Evolutionary conservation across 1,284 basidiomycete species (phyloP).

Genomic region (Fomitiporia mediterranea): DNA sequence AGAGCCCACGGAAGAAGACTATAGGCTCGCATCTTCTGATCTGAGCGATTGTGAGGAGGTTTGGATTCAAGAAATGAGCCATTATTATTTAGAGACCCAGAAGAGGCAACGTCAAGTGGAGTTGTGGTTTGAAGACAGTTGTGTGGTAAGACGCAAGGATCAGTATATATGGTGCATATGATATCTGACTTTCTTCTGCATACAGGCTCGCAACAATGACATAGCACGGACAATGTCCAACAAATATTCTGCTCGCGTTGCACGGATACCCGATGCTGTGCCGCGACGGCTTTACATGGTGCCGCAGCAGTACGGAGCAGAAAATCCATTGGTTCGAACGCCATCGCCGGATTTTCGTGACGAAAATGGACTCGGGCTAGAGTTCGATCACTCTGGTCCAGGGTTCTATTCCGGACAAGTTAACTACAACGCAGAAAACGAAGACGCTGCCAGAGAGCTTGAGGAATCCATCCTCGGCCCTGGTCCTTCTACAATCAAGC

Average conservation of each 20-base stretch:
- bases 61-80: conserved; percentile 62
- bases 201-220: conserved; percentile 59
- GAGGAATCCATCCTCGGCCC: conserved; percentile 38
- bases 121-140: conserved; percentile 61
- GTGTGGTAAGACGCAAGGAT: conserved; percentile 39
- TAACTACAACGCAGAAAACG: conserved; percentile 29
- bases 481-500: conserved; percentile 12
- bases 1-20: conserved; percentile 43
- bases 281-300: conserved; percentile 34
- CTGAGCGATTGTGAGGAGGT: conserved; percentile 72
- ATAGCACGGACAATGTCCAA: conserved; percentile 59
- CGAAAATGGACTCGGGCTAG: conserved; percentile 25
- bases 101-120: conserved; percentile 66
- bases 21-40: conserved; percentile 58
- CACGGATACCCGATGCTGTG: conserved; percentile 54
- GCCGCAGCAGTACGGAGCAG: conserved; percentile 31
- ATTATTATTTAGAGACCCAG: conserved; percentile 66
- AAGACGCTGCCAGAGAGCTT: conserved; percentile 39
- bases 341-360: conserved; percentile 30
- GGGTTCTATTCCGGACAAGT: conserved; percentile 26
- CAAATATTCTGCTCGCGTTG: conserved; percentile 59
- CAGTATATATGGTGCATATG: conserved; percentile 8
- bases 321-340: conserved; percentile 29
- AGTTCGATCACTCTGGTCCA: conserved; percentile 25
- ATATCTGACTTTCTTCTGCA: conserved; percentile 8